Conservation (phyloP, 176 grass and related monocot genomes). For the Pontederia crassipes region DNA sequence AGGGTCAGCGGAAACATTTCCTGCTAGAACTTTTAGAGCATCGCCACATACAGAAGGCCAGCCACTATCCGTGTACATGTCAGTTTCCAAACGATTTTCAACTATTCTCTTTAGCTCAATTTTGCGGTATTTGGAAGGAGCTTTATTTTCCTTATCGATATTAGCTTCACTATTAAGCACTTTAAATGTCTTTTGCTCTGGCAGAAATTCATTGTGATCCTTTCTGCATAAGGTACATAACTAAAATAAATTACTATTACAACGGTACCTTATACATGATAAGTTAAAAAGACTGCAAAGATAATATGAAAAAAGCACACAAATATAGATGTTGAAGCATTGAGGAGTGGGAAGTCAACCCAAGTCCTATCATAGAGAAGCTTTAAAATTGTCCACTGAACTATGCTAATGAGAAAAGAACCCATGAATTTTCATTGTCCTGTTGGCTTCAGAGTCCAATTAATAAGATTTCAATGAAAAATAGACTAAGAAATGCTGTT, state of each 20-base stretch:
- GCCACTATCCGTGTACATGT: constrained; percentile 56
- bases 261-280: no score
- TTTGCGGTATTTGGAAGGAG: constrained; percentile 47
- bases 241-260: constrained; percentile 10
- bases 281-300: no score
- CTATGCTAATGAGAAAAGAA: no score
- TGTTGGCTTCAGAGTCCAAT: no score
- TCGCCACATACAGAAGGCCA: constrained; percentile 77
- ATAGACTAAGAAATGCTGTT: no score
- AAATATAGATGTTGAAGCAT: no score
- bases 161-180: constrained; percentile 43
- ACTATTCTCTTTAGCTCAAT: constrained; percentile 53
- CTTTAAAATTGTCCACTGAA: no score
- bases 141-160: constrained; percentile 34
- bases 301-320: no score
- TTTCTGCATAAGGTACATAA: constrained; percentile 26
- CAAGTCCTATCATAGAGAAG: no score
- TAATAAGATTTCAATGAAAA: no score
- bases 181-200: constrained; percentile 53
- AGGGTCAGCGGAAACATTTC: constrained; percentile 52
- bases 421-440: no score
- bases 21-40: constrained; percentile 60
- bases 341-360: no score
- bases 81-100: constrained; percentile 44
- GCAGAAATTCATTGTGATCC: constrained; percentile 52